These are phyloP conservation scores for Physocladia obscura DNA, from an alignment of 192 early-diverging fungal genomes.

Conservation along the genomic window DNA sequence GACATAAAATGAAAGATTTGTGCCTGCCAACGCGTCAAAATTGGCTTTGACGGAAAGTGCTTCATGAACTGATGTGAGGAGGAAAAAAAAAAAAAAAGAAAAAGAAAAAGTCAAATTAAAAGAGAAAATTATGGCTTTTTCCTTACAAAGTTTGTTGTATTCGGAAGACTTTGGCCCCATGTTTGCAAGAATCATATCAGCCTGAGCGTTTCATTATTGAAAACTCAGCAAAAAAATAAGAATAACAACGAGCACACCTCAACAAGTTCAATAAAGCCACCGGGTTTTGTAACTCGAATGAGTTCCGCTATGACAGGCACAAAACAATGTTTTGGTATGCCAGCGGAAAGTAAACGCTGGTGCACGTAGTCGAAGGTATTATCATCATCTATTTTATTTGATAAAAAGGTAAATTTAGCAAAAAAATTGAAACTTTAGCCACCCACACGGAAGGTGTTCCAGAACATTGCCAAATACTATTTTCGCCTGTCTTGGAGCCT, in stretches of 20 bases:
- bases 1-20: neutral
- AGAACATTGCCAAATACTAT: conserved; percentile 5
- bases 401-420: neutral
- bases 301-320: conserved; percentile 44
- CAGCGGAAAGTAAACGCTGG: conserved; percentile 39
- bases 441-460: conserved; percentile 4
- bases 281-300: conserved; percentile 49
- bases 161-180: no score
- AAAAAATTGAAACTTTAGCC: neutral
- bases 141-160: no score
- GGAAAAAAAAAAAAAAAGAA: no score
- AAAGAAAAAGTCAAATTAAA: no score
- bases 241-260: conserved; percentile 23
- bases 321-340: conserved; percentile 41
- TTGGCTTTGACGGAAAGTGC: no score
- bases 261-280: conserved; percentile 48
- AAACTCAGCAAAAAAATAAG: neutral
- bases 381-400: conserved; percentile 20
- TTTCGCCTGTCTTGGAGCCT: neutral
- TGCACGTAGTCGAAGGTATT: conserved; percentile 54
- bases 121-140: no score
- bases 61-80: no score
- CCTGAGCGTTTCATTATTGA: no score
- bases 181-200: no score
- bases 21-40: no score